Evolutionary conservation across 2,329 filamentous ascomycete species (phyloP).

Genomic region (Dothistroma septosporum): DNA sequence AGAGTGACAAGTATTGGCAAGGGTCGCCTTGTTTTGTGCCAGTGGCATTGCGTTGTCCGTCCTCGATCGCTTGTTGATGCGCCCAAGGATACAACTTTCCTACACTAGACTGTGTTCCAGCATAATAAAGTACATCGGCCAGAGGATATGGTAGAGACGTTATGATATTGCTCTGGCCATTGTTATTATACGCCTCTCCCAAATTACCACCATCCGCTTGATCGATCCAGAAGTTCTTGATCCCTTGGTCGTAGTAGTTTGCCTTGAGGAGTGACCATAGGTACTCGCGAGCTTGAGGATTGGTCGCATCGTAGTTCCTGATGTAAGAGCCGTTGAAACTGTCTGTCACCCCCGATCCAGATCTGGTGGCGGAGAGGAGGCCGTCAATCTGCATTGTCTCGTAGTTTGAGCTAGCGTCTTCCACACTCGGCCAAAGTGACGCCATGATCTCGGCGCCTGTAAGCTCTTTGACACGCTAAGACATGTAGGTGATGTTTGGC

Average conservation of each 20-base stretch:
- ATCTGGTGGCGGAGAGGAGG: conserved; percentile 28
- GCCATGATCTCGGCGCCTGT: conserved; percentile 36
- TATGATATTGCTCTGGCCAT: conserved; percentile 32
- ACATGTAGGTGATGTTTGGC: conserved; percentile 31
- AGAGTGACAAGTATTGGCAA: conserved; percentile 29
- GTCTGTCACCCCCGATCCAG: conserved; percentile 30
- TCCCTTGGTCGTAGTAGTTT: conserved; percentile 34
- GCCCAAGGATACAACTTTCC: conserved; percentile 34
- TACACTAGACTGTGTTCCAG: conserved; percentile 29
- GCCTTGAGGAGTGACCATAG: conserved; percentile 29
- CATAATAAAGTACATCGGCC: conserved; percentile 30
- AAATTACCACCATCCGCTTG: conserved; percentile 37
- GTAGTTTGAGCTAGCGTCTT: conserved; percentile 30
- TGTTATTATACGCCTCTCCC: conserved; percentile 39
- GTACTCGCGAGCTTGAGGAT: conserved; percentile 30
- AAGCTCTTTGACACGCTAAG: conserved; percentile 28
- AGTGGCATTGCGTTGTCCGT: conserved; percentile 30
- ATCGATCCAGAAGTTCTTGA: conserved; percentile 37
- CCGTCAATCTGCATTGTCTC: conserved; percentile 28
- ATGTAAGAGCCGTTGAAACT: conserved; percentile 34
- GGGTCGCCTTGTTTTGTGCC: conserved; percentile 24
- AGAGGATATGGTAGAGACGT: conserved; percentile 32
- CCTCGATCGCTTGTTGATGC: conserved; percentile 32
- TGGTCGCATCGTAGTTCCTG: conserved; percentile 33
- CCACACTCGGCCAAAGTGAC: conserved; percentile 33